A percentile compares a stretch with the other conserved stretches of the same genome.
Conservation (phyloP, 352 stramenopile species). For the Phytophthora ohioensis region DNA sequence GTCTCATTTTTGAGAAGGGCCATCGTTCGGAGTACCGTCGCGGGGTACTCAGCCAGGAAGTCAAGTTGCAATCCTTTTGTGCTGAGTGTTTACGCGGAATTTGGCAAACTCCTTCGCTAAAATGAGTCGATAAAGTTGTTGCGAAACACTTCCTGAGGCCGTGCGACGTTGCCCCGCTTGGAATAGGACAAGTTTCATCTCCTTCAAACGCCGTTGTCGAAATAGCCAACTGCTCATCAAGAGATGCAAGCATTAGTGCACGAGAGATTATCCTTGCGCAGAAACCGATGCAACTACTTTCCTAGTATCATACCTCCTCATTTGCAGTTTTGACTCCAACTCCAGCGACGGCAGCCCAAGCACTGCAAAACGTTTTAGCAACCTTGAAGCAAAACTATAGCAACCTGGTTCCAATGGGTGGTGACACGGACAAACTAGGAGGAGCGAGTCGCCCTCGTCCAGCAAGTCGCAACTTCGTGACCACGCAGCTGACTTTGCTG, state of each 20-base stretch:
- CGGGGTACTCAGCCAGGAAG: too few species aligned
- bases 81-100: slow-evolving; percentile 6
- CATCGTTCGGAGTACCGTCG: too few species aligned
- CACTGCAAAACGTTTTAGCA: slow-evolving; percentile 5
- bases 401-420: slow-evolving; percentile 15
- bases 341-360: slow-evolving; percentile 1
- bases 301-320: slow-evolving; percentile 1
- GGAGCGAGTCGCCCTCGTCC: slow-evolving; percentile 16
- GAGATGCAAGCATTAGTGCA: not conserved
- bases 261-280: not conserved
- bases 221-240: not conserved
- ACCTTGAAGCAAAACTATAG: not conserved
- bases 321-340: slow-evolving; percentile 24
- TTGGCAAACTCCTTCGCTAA: too few species aligned
- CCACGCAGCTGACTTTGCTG: slow-evolving; percentile 53
- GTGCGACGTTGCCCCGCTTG: too few species aligned
- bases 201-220: not conserved
- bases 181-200: not conserved
- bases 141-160: too few species aligned
- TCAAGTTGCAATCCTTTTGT: slow-evolving; percentile 10
- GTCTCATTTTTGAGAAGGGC: too few species aligned
- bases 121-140: too few species aligned
- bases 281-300: slow-evolving; percentile 28
- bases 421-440: slow-evolving; percentile 13
- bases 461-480: slow-evolving; percentile 16